Evolutionary conservation across 306 rosid genomes (phyloP).

Genomic region (Prunus kanzakura): DNA sequence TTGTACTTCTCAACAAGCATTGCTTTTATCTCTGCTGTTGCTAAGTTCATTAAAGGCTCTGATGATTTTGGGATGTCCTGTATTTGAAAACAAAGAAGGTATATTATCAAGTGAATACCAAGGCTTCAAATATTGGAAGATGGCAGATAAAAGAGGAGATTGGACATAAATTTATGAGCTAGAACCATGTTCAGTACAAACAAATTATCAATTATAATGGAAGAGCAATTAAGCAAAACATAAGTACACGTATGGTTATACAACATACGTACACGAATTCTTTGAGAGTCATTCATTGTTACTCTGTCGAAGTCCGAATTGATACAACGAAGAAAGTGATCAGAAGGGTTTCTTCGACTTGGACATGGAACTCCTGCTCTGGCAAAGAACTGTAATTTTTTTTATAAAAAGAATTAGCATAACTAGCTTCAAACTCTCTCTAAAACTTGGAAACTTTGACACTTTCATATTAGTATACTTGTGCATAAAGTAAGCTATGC

Average conservation of each 20-base stretch:
- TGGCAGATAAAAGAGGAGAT: too few species aligned
- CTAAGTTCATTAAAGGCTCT: slow-evolving; percentile 66
- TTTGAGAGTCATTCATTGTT: slow-evolving; percentile 43
- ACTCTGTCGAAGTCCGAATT: slow-evolving; percentile 83
- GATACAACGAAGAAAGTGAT: slow-evolving; percentile 87
- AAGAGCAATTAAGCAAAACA: neutral
- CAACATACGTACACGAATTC: slow-evolving; percentile 35
- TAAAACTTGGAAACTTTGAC: neutral
- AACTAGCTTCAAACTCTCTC: neutral
- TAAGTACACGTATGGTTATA: neutral
- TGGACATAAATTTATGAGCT: too few species aligned
- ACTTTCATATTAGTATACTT: too few species aligned
- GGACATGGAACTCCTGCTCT: slow-evolving; percentile 90
- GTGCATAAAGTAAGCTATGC: too few species aligned
- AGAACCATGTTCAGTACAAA: too few species aligned
- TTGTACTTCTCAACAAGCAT: slow-evolving; percentile 63
- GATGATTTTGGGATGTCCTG: slow-evolving; percentile 68
- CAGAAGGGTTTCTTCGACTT: slow-evolving; percentile 84
- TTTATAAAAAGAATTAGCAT: neutral
- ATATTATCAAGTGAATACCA: neutral
- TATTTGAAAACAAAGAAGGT: neutral
- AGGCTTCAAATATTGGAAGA: too few species aligned
- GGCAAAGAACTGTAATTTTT: slow-evolving; percentile 65
- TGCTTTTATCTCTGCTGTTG: slow-evolving; percentile 71
- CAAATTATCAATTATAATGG: neutral